Conservation (phyloP, 345 rosid genomes). For the Eucalyptus paniculata region DNA sequence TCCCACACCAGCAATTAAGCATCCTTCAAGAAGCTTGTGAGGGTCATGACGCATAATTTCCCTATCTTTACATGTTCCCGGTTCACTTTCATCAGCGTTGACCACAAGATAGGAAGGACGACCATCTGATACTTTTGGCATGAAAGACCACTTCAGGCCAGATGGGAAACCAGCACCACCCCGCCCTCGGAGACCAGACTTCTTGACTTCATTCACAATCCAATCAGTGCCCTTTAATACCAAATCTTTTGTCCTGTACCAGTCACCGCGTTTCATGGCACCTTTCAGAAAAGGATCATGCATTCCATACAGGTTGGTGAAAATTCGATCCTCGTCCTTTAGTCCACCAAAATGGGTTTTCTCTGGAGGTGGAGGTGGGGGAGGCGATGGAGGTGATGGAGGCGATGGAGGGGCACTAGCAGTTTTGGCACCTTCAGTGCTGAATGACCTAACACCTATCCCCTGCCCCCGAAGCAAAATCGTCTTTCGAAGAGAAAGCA, state of each 20-base stretch:
- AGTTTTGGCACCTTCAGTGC: constrained; percentile 67
- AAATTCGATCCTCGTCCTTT: constrained; percentile 91
- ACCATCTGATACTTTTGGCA: constrained; percentile 96
- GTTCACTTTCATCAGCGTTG: constrained; percentile 99
- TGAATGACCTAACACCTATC: constrained; percentile 44
- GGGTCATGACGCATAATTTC: constrained; percentile 98
- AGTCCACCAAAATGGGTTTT: constrained; percentile 96
- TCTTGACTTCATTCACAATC: constrained; percentile 91
- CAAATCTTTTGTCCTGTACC: constrained; percentile 94
- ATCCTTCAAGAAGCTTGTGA: constrained; percentile 91
- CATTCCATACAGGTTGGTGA: constrained; percentile 83
- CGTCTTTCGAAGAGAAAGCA: constrained; percentile 55
- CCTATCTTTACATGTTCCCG: constrained; percentile 99
- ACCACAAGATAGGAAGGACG: constrained; percentile 98
- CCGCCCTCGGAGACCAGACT: constrained; percentile 95
- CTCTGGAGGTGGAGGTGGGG: constrained; percentile 88
- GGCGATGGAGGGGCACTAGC: constrained; percentile 51
- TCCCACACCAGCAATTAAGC: constrained; percentile 97
- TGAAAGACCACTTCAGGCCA: constrained; percentile 97
- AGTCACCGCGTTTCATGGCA: constrained; percentile 93
- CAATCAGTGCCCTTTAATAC: constrained; percentile 96
- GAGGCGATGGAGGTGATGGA: constrained; percentile 53
- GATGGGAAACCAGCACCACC: constrained; percentile 99
- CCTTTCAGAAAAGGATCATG: constrained; percentile 95
- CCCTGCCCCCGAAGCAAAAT: constrained; percentile 21